These are phyloP conservation scores for Aquilaria yunnanensis DNA, from an alignment of 345 rosid genomes.

Conservation along the genomic window DNA sequence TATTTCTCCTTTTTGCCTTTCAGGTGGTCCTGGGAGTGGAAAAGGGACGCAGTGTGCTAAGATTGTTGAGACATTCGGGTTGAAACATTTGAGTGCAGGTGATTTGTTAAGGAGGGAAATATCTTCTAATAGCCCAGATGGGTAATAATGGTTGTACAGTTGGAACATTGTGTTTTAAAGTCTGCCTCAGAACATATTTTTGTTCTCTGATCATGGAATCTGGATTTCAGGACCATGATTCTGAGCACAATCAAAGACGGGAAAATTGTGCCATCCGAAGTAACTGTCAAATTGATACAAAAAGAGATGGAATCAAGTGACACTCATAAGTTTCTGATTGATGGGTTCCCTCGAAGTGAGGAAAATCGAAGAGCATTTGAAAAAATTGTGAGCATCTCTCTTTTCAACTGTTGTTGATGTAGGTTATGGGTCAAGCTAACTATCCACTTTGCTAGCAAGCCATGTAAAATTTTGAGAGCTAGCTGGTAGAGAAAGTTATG, in stretches of 20 bases:
- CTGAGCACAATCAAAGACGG: conserved; percentile 65
- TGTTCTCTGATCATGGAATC: conserved; percentile 15
- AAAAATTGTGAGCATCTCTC: conserved; percentile 41
- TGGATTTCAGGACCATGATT: conserved; percentile 47
- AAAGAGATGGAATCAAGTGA: conserved; percentile 58
- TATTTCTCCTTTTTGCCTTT: conserved; percentile 1
- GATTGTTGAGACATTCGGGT: conserved; percentile 65
- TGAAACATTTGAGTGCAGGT: conserved; percentile 69
- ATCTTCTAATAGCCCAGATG: conserved; percentile 49
- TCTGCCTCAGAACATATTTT: conserved; percentile 1
- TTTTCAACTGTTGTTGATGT: not conserved
- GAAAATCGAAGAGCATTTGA: conserved; percentile 81
- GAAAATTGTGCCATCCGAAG: conserved; percentile 83
- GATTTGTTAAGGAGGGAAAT: conserved; percentile 69
- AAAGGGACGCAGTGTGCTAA: conserved; percentile 82
- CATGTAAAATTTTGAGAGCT: conserved; percentile 3
- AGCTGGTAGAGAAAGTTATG: not conserved
- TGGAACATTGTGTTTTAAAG: not conserved
- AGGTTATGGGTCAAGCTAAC: no score
- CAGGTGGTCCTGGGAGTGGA: conserved; percentile 87
- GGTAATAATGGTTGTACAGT: conserved; percentile 31
- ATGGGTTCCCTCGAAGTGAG: conserved; percentile 87
- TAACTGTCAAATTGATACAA: conserved; percentile 63
- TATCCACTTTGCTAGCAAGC: no score
- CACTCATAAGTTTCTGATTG: conserved; percentile 59